Conservation (phyloP, 2,329 filamentous ascomycete species). For the Bisporella sp. region DNA sequence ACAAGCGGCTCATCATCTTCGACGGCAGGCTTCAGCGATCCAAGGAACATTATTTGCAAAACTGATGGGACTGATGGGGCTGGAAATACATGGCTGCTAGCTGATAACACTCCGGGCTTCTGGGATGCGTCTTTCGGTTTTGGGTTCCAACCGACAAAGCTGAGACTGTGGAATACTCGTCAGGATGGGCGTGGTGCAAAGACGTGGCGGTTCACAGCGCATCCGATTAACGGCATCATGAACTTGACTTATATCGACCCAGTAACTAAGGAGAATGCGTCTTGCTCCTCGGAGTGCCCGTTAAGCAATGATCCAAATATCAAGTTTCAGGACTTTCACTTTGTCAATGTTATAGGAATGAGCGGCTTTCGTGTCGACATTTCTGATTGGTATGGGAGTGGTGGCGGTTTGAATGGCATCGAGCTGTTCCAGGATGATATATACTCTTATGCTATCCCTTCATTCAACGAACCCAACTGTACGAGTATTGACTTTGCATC, state of each 20-base stretch:
- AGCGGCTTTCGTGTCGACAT: conserved; percentile 79
- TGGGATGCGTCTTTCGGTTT: conserved; percentile 83
- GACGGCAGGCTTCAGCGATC: conserved; percentile 61
- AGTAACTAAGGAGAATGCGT: conserved; percentile 54
- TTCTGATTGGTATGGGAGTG: conserved; percentile 77
- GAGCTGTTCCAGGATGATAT: conserved; percentile 83
- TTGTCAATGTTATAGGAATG: conserved; percentile 86
- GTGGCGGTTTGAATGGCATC: conserved; percentile 79
- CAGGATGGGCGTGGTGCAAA: conserved; percentile 79
- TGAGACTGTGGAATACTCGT: conserved; percentile 84
- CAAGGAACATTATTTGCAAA: conserved; percentile 78
- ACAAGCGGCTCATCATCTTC: conserved; percentile 56
- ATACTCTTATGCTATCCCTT: conserved; percentile 74
- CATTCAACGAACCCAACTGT: conserved; percentile 85
- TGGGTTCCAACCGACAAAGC: conserved; percentile 77
- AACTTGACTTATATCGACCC: conserved; percentile 89
- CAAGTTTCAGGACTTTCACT: conserved; percentile 80
- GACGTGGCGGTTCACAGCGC: conserved; percentile 77
- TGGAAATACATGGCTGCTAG: conserved; percentile 78
- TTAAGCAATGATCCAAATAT: conserved; percentile 62
- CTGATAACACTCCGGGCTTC: conserved; percentile 67
- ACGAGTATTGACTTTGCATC: conserved; percentile 58
- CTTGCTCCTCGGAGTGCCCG: conserved; percentile 80
- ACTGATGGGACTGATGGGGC: conserved; percentile 55
- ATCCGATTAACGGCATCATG: conserved; percentile 88